Percentiles rank a stretch among this genome's conserved stretches.
Conservation (phyloP, 441 rosid genomes). For the Viola pubescens region DNA sequence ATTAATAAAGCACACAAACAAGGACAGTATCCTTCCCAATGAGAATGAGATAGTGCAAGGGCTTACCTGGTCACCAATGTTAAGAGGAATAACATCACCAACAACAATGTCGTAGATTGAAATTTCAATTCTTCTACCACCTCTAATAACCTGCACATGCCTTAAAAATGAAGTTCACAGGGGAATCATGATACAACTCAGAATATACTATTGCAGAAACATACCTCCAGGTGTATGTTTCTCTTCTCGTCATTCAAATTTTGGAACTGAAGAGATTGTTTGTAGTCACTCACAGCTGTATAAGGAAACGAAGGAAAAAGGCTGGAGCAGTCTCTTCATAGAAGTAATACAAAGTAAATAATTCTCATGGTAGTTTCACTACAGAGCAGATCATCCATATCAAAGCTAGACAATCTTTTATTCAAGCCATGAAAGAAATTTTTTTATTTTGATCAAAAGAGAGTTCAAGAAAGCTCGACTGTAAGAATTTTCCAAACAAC, state of each 20-base stretch:
- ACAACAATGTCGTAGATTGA: conserved; percentile 92
- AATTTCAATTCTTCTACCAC: conserved; percentile 82
- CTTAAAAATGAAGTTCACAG: conserved; percentile 15
- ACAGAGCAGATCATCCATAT: no score
- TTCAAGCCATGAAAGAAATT: no score
- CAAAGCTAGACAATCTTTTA: no score
- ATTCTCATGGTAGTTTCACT: background rate
- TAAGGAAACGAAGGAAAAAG: conserved; percentile 13
- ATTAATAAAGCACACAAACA: conserved; percentile 6
- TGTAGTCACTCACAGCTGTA: conserved; percentile 92
- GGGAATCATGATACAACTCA: conserved; percentile 1
- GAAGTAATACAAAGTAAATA: background rate
- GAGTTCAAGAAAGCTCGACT: no score
- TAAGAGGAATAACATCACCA: conserved; percentile 88
- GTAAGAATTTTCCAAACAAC: no score
- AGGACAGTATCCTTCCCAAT: background rate
- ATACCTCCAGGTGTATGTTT: conserved; percentile 85
- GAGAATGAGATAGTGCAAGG: background rate
- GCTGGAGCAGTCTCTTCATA: background rate
- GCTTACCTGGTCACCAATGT: conserved; percentile 88
- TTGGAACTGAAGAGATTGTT: conserved; percentile 95
- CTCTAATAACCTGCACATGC: conserved; percentile 63
- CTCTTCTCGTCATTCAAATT: conserved; percentile 93
- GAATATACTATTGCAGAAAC: conserved; percentile 15
- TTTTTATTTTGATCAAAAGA: no score